These are phyloP conservation scores for Colletotrichum tabaci DNA, from an alignment of 2,329 filamentous ascomycete species.

Conservation along the genomic window DNA sequence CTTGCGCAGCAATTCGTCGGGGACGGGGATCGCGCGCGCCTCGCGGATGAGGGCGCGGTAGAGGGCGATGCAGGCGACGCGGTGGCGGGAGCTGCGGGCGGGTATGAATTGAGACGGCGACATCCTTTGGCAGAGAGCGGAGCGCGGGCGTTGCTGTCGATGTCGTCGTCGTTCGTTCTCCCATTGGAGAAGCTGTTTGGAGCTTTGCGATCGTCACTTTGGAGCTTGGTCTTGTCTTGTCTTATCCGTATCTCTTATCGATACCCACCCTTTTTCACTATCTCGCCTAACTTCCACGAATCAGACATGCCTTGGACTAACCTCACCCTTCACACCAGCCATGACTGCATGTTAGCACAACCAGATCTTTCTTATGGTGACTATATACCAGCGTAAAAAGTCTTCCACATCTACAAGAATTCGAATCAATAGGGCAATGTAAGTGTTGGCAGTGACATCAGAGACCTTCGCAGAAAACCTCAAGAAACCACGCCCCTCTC, in stretches of 20 bases:
- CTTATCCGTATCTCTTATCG: neutral
- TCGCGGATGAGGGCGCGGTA: slow-evolving; percentile 79
- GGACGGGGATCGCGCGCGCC: slow-evolving; percentile 67
- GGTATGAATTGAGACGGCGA: slow-evolving; percentile 56
- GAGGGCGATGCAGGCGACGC: slow-evolving; percentile 75
- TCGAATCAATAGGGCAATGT: too few relatives aligned
- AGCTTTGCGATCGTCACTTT: slow-evolving; percentile 11
- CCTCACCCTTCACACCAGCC: too few relatives aligned
- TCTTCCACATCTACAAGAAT: too few relatives aligned
- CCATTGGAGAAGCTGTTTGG: neutral
- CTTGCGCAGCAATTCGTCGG: slow-evolving; percentile 57
- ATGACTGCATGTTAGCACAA: too few relatives aligned
- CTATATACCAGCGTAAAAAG: too few relatives aligned
- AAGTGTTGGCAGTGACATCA: too few relatives aligned
- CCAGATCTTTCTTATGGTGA: too few relatives aligned
- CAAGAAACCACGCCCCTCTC: too few relatives aligned
- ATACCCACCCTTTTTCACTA: neutral
- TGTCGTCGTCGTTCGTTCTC: neutral
- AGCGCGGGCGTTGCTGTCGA: neutral
- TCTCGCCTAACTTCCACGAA: too few relatives aligned
- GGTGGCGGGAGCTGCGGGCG: slow-evolving; percentile 66
- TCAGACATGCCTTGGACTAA: too few relatives aligned
- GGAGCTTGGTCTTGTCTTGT: slow-evolving; percentile 5
- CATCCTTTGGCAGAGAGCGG: slow-evolving; percentile 2
- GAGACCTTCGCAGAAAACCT: too few relatives aligned